These are phyloP conservation scores for Sporothrix inflata DNA, from an alignment of 2,329 filamentous ascomycete species.

Conservation along the genomic window DNA sequence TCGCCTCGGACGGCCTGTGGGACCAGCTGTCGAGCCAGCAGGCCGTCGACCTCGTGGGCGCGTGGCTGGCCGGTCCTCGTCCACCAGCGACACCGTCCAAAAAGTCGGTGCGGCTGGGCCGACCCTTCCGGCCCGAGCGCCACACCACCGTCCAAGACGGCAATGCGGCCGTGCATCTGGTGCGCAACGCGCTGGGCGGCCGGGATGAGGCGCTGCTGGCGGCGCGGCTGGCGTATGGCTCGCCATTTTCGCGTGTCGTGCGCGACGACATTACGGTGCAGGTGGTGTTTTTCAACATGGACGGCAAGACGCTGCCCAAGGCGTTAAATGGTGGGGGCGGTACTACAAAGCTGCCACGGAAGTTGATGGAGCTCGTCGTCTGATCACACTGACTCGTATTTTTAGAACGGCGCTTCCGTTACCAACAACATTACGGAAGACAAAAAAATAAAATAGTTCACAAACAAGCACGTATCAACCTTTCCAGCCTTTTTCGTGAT, in stretches of 20 bases:
- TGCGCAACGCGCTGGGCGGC: conserved; percentile 91
- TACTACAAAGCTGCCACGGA: no score
- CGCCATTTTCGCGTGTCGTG: conserved; percentile 88
- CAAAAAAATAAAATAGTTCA: no score
- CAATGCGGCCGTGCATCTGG: conserved; percentile 93
- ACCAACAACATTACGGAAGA: no score
- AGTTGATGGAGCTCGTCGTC: no score
- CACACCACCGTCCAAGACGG: conserved; percentile 84
- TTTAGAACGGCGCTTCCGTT: no score
- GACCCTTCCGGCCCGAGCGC: neutral
- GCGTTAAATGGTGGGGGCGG: no score
- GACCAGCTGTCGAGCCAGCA: conserved; percentile 99
- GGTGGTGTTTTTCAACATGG: conserved; percentile 19
- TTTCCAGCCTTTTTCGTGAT: no score
- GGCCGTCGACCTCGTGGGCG: conserved; percentile 91
- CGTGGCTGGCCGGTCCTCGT: conserved; percentile 84
- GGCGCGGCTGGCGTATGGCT: conserved; percentile 85
- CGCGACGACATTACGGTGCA: conserved; percentile 45
- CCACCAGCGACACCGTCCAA: conserved; percentile 45
- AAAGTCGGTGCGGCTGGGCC: neutral
- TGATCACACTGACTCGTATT: no score
- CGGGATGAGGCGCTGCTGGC: conserved; percentile 95
- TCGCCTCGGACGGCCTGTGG: conserved; percentile 97
- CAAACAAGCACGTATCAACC: no score
- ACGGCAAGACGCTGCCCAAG: neutral